Base-by-base conservation (phyloP, 2,329 filamentous ascomycete species). In the Colletotrichum sp. region DNA sequence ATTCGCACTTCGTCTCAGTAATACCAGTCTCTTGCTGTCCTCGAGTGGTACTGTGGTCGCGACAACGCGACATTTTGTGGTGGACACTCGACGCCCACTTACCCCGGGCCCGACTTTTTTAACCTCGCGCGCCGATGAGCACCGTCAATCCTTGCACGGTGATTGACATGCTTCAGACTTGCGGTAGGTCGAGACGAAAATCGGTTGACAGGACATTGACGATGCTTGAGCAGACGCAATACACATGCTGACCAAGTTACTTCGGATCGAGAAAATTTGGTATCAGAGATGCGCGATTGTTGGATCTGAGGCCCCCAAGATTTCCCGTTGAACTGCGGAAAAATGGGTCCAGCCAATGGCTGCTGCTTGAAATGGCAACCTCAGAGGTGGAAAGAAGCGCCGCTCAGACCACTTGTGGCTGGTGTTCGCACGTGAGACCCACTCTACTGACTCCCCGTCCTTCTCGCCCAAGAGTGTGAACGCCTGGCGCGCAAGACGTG, bases 401-500 rank as follows among this genome's bases (percentile, higher is more conserved):
- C 65, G 75, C 75, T 66, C 66, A 66, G 75, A 36, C 75, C 77
- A 70, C 57, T 52, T 77, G 71, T 77, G 75, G 75, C 71, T 77
- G 66, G 75, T 69, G 57, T n/a, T 7, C 76, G 77, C 77, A 78
- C 75, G 77, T 78, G 77, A 78, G 77, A 77, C 77, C 77, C 77
- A 77, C 77, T 55, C 68, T 63, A 69, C 66, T 67, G 66, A 69
- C 63, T 78, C 59, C 66, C 70, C 60, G 68, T 69, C 67, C 57
- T 57, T 69, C 68, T 76, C 44, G 44, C 59, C 73, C 69, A 39
- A 69, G 44, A 21, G n/a, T 49, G 66, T 72, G 60, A 72, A 72
- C 36, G 59, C 55, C 32, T 52, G 57, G 71, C 75, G 71, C 73
- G 73, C 59, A 77, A 64, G 34, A 49, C 67, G 55, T 69, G 32